Evolutionary conservation across 2,329 filamentous ascomycete genomes (phyloP).

Genomic region (Aspergillus melleus): DNA sequence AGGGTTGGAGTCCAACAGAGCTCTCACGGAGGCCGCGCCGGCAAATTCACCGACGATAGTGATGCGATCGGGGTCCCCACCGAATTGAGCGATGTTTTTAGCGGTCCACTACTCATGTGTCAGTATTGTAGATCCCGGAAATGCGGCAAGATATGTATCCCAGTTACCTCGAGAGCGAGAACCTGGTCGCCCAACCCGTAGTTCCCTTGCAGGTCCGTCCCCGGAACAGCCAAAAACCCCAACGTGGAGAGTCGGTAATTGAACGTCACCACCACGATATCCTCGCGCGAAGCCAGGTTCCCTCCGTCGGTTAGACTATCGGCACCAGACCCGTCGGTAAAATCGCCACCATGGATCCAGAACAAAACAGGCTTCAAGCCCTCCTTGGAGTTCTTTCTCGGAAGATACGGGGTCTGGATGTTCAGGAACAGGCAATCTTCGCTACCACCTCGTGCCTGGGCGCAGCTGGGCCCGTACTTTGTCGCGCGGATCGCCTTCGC

Average conservation of each 20-base stretch:
- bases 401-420: slow-evolving; percentile 50
- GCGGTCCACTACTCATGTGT: slow-evolving; percentile 41
- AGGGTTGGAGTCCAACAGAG: slow-evolving; percentile 41
- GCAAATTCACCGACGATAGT: slow-evolving; percentile 49
- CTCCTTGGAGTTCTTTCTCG: slow-evolving; percentile 39
- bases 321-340: slow-evolving; percentile 48
- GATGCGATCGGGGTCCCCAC: slow-evolving; percentile 48
- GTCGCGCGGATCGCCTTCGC: slow-evolving; percentile 51
- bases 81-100: slow-evolving; percentile 48
- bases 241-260: slow-evolving; percentile 61
- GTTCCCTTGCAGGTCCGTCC: slow-evolving; percentile 56
- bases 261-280: slow-evolving; percentile 59
- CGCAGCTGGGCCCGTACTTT: slow-evolving; percentile 49
- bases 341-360: slow-evolving; percentile 60
- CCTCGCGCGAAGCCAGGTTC: slow-evolving; percentile 58
- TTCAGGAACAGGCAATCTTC: slow-evolving; percentile 54
- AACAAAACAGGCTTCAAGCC: slow-evolving; percentile 51
- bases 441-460: slow-evolving; percentile 38
- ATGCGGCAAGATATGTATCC: not conserved
- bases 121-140: not conserved
- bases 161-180: slow-evolving; percentile 43
- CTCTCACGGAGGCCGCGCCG: slow-evolving; percentile 56
- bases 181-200: slow-evolving; percentile 54
- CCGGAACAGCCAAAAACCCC: slow-evolving; percentile 58
- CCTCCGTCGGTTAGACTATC: slow-evolving; percentile 49